Evolutionary conservation across 805 yeast species (phyloP), one percentile per base, ranked within the genome.

Genomic region (Kuraishia molischiana): DNA sequence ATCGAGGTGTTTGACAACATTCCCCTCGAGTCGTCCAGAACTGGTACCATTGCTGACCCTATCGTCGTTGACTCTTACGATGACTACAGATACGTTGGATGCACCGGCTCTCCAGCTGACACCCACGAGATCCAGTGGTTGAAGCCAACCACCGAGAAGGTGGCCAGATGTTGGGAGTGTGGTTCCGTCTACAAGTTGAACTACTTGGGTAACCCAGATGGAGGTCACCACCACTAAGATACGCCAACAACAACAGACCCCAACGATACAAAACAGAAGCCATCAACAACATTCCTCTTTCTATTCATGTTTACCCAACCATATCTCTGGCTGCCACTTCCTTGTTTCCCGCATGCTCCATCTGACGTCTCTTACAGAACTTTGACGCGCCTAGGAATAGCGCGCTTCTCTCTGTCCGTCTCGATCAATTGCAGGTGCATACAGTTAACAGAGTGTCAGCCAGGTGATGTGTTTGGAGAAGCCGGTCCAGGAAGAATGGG

Each of bases 161-260:
- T 82, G 44, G 84, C 84, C 50, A 86, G 98, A 79, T 92, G 97
- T 70, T 85, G 96, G 95, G 96, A 92, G 66, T 90, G 97, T 65
- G 98, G 98, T 65, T 81, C 89, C 51, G 95, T 87, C 50, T 90
- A 83, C 74, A 78, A 84, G 56, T 67, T 89, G 53, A 84, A 87
- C 67, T 81, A 79, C 67, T 73, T 89, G 54, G 97, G 96, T 64
- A 82, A 78, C 49, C 82, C 80, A 50, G 77, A 67, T 53, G 79
- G 74, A 58, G 72, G 68, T 59, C 79, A 75, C 60, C 74, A 70
- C 50, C 58, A 46, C 13, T 31, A 31, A 18, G 17, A 6, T 13
- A n/a, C n/a, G n/a, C n/a, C 26, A 22, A 11, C 26, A 8, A 22
- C 8, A 22, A 22, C 26, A 22, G 26, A 22, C 8, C 26, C 26